Percentiles rank a stretch among this genome's conserved stretches.
Evolutionary conservation across 352 stramenopile species (phyloP).

Genomic region (Globisporangium solare): DNA sequence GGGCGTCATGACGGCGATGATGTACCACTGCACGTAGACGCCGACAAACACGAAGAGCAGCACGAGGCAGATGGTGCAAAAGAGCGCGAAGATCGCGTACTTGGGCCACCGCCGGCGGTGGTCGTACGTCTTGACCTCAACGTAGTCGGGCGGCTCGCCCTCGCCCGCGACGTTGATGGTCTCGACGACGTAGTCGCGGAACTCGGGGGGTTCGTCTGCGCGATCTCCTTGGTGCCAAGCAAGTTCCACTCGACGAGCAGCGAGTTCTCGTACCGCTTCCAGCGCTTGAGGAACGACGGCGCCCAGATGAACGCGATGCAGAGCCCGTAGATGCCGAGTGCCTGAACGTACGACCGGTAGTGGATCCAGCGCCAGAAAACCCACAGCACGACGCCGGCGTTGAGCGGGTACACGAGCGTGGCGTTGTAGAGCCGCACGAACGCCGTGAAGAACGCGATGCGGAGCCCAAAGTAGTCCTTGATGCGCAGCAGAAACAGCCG

Average conservation of each 20-base stretch:
- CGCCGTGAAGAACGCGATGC: slow-evolving; percentile 53
- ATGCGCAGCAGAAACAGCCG: slow-evolving; percentile 47
- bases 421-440: slow-evolving; percentile 59
- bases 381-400: slow-evolving; percentile 42
- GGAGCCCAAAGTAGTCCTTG: slow-evolving; percentile 63
- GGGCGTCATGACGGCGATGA: slow-evolving; percentile 63
- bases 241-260: slow-evolving; percentile 63
- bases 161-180: slow-evolving; percentile 55
- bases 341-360: slow-evolving; percentile 51
- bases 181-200: slow-evolving; percentile 47
- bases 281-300: slow-evolving; percentile 53
- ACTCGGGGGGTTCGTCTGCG: slow-evolving; percentile 43
- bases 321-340: slow-evolving; percentile 44
- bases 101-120: slow-evolving; percentile 46
- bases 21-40: slow-evolving; percentile 67
- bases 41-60: slow-evolving; percentile 53
- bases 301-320: slow-evolving; percentile 48
- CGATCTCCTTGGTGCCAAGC: slow-evolving; percentile 42
- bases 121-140: slow-evolving; percentile 61
- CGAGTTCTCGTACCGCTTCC: slow-evolving; percentile 57
- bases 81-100: slow-evolving; percentile 44
- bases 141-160: slow-evolving; percentile 50
- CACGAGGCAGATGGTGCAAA: slow-evolving; percentile 44
- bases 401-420: slow-evolving; percentile 41
- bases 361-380: slow-evolving; percentile 52